A percentile compares a stretch with the other conserved stretches of the same genome.
phyloP scores from a whole-genome alignment of 129 eudicot genomes.

The Scalesia atractyloides region DNA sequence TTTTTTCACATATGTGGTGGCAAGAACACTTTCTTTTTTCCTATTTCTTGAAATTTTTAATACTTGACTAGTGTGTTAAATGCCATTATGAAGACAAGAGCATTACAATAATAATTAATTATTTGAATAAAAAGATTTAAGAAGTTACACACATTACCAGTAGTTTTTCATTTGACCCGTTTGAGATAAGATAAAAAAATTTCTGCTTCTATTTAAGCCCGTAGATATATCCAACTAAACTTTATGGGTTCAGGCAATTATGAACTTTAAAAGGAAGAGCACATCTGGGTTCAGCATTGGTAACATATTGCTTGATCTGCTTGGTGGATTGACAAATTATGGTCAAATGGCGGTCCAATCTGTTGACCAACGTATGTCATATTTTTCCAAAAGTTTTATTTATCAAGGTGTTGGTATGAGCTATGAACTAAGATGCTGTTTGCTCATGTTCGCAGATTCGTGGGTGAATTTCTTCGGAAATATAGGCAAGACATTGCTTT shows the following conservation, averaged over 20 bases:
- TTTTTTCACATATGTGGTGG: not conserved
- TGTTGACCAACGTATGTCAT: constrained; percentile 61
- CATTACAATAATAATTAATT: not conserved
- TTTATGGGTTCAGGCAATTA: constrained; percentile 44
- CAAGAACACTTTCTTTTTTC: not conserved
- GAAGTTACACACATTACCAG: not conserved
- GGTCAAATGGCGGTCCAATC: constrained; percentile 79
- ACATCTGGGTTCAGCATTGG: constrained; percentile 80
- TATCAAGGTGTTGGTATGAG: not conserved
- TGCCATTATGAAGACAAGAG: no score
- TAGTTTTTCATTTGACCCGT: not conserved
- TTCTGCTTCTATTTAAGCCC: not conserved
- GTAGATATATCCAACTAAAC: not conserved
- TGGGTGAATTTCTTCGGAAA: constrained; percentile 90
- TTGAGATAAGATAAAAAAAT: not conserved
- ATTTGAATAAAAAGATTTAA: not conserved
- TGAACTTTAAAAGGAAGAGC: constrained; percentile 79
- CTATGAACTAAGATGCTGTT: constrained; percentile 7
- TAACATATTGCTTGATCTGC: constrained; percentile 74
- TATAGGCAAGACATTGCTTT: constrained; percentile 89
- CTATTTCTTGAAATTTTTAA: not conserved
- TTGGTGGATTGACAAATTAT: constrained; percentile 71
- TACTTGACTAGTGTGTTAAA: no score
- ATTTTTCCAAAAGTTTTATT: not conserved
- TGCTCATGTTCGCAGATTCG: constrained; percentile 47